Percentiles rank a stretch among this genome's conserved stretches.
These are phyloP conservation scores for Lactarius hengduanensis DNA, from an alignment of 768 basidiomycete species.

Conservation along the genomic window DNA sequence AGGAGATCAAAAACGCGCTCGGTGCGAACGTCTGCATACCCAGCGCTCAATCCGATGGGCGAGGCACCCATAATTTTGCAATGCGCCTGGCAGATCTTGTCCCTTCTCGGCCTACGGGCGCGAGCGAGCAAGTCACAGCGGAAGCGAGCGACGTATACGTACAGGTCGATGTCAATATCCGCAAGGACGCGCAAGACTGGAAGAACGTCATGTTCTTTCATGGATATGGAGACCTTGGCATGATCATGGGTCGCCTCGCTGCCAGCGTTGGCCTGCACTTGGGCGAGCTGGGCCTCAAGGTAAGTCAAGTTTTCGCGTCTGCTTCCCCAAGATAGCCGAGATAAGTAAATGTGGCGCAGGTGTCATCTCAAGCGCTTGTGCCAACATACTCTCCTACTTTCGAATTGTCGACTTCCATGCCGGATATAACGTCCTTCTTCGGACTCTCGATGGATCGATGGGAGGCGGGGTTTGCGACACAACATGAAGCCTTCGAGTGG, in stretches of 20 bases:
- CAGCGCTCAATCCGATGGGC: constrained; percentile 48
- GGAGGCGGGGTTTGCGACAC: constrained; percentile 53
- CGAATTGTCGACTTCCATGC: constrained; percentile 49
- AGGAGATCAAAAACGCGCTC: constrained; percentile 39
- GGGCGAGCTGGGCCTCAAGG: constrained; percentile 59
- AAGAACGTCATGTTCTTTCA: constrained; percentile 54
- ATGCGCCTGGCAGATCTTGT: constrained; percentile 41
- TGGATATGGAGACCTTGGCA: constrained; percentile 69
- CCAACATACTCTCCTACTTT: constrained; percentile 42
- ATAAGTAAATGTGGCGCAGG: constrained; percentile 36
- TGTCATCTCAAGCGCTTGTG: constrained; percentile 39
- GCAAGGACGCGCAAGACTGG: constrained; percentile 48
- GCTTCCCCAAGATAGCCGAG: not conserved
- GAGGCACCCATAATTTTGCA: constrained; percentile 64
- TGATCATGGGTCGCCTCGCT: constrained; percentile 61
- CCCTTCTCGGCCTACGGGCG: constrained; percentile 39
- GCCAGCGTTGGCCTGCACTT: constrained; percentile 51
- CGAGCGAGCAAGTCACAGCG: constrained; percentile 12
- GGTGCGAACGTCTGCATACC: constrained; percentile 41
- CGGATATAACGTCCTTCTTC: constrained; percentile 53
- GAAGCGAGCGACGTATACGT: constrained; percentile 33
- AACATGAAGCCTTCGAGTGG: constrained; percentile 58
- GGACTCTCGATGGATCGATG: constrained; percentile 54
- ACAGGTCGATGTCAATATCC: constrained; percentile 67
- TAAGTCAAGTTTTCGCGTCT: constrained; percentile 30